phyloP scores from a whole-genome alignment of 192 early-diverging fungal species.

The Backusella circina region DNA sequence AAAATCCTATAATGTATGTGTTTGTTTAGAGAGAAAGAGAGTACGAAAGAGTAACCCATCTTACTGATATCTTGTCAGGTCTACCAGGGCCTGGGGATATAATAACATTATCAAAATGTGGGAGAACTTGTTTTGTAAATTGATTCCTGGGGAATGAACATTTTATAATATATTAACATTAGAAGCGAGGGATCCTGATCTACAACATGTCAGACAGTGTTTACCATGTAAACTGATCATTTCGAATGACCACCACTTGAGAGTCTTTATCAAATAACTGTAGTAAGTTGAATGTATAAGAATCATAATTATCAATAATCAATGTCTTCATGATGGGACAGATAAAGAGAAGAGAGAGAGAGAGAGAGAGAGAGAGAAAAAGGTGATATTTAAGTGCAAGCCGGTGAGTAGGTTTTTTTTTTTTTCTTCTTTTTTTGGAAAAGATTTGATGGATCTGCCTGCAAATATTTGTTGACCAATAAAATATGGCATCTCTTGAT shows the following conservation, averaged over 20 bases:
- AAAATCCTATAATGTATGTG: constrained; percentile 63
- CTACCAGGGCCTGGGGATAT: constrained; percentile 94
- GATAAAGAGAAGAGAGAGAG: no score
- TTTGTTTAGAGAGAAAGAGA: neutral
- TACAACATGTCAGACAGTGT: neutral
- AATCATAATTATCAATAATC: constrained; percentile 97
- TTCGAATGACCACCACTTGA: constrained; percentile 81
- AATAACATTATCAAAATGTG: constrained; percentile 82
- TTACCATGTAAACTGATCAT: constrained; percentile 89
- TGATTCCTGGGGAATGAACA: constrained; percentile 40
- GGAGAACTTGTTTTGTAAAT: constrained; percentile 60
- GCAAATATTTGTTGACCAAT: neutral
- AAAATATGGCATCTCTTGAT: neutral
- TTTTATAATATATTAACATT: neutral
- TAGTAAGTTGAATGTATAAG: constrained; percentile 95
- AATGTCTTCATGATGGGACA: constrained; percentile 49
- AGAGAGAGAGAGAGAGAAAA: neutral
- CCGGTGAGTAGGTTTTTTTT: neutral
- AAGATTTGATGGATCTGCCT: constrained; percentile 1
- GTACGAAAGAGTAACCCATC: neutral
- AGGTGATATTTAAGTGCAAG: neutral
- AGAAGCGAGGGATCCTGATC: neutral
- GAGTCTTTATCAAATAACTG: constrained; percentile 57
- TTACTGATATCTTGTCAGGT: constrained; percentile 57
- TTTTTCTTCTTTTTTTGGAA: neutral